Evolutionary conservation across 2,329 filamentous ascomycete genomes (phyloP).

Genomic region (Colletotrichum spinosum): DNA sequence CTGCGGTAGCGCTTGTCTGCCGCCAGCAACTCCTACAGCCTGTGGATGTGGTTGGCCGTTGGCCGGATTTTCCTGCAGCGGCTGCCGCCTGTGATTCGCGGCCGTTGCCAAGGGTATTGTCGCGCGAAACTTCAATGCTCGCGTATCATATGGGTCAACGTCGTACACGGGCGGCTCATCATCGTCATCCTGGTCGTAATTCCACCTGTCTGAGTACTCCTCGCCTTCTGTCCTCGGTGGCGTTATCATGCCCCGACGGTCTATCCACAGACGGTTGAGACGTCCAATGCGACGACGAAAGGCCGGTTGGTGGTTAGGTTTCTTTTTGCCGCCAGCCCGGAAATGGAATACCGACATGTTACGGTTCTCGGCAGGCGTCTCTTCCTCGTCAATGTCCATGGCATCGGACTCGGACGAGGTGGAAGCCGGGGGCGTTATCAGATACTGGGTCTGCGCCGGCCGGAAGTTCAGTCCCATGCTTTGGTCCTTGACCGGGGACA

Average conservation of each 20-base stretch:
- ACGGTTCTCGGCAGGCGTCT: conserved; percentile 46
- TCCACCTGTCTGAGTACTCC: conserved; percentile 76
- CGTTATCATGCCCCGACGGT: conserved; percentile 77
- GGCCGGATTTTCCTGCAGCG: conserved; percentile 41
- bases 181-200: conserved; percentile 89
- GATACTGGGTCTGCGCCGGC: conserved; percentile 77
- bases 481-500: conserved; percentile 80
- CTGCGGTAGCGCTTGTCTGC: conserved; percentile 40
- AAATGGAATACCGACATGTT: conserved; percentile 57
- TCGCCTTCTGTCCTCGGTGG: conserved; percentile 58
- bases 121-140: conserved; percentile 71
- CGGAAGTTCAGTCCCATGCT: conserved; percentile 73
- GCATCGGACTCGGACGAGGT: conserved; percentile 59
- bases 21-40: conserved; percentile 24
- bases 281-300: conserved; percentile 89
- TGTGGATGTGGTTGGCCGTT: conserved; percentile 36
- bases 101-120: conserved; percentile 64
- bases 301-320: conserved; percentile 64
- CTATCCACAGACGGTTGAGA: conserved; percentile 87
- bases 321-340: conserved; percentile 55
- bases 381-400: conserved; percentile 64
- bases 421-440: conserved; percentile 73
- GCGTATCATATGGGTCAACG: conserved; percentile 76
- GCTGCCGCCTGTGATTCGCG: conserved; percentile 53
- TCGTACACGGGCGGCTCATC: conserved; percentile 81